Evolutionary conservation across 306 rosid species (phyloP).

Genomic region (Leucaena leucocephala): DNA sequence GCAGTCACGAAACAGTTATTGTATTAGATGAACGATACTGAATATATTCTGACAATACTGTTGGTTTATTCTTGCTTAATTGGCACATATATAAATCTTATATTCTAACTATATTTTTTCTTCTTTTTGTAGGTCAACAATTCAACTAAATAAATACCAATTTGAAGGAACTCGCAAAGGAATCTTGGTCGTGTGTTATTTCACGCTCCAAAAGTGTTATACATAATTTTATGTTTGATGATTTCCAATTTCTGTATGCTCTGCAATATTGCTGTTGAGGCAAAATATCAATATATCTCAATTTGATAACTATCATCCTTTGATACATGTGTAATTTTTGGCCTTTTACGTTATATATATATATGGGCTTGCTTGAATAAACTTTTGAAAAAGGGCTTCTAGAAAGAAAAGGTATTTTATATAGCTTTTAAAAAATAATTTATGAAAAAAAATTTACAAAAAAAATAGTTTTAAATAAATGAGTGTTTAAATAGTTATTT

Average conservation of each 20-base stretch:
- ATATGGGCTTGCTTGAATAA: too few species aligned
- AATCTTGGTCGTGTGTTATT: background rate
- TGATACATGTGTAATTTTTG: background rate
- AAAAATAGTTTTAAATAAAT: too few species aligned
- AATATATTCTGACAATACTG: background rate
- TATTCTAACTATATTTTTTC: background rate
- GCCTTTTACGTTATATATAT: too few species aligned
- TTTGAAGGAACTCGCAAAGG: background rate
- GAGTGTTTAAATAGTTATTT: too few species aligned
- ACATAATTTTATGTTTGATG: background rate
- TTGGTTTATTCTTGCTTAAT: background rate
- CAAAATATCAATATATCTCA: background rate
- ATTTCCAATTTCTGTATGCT: background rate
- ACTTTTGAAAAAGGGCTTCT: too few species aligned
- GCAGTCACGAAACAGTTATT: too few species aligned
- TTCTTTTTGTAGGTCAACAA: background rate
- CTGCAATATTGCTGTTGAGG: background rate
- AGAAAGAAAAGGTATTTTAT: too few species aligned
- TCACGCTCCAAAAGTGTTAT: background rate
- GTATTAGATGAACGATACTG: background rate
- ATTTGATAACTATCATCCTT: background rate
- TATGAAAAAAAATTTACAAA: too few species aligned
- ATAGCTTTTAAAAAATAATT: too few species aligned
- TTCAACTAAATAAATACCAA: background rate
- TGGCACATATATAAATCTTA: background rate